These are phyloP conservation scores for Hura crepitans DNA, from an alignment of 441 rosid species.

Conservation along the genomic window DNA sequence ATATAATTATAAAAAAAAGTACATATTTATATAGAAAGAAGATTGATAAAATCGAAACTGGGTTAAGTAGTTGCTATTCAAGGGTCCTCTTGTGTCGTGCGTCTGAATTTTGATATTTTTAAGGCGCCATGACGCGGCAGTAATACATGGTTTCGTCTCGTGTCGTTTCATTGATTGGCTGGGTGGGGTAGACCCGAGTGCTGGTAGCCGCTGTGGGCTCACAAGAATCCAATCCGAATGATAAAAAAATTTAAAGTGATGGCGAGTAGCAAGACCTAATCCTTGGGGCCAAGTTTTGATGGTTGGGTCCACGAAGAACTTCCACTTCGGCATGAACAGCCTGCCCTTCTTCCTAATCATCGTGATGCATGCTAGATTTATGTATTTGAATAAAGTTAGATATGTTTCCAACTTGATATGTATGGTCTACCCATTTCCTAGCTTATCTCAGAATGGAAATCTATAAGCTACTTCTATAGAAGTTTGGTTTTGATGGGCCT, in stretches of 20 bases:
- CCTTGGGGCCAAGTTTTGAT: background rate
- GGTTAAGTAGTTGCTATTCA: background rate
- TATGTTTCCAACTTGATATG: background rate
- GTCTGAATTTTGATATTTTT: background rate
- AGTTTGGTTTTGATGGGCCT: too few species aligned
- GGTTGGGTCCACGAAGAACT: background rate
- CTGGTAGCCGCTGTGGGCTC: background rate
- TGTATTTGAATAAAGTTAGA: background rate
- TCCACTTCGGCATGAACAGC: slow-evolving; percentile 12
- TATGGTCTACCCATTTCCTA: background rate
- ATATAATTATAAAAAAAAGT: too few species aligned
- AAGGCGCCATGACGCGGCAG: background rate
- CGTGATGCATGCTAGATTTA: background rate
- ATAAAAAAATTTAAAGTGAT: background rate
- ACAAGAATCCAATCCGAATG: slow-evolving; percentile 8
- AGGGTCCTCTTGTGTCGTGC: background rate
- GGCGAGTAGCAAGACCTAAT: background rate
- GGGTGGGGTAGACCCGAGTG: background rate
- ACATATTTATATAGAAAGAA: too few species aligned
- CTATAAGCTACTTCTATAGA: background rate
- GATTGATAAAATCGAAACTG: too few species aligned
- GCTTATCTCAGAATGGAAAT: background rate
- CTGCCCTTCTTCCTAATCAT: background rate
- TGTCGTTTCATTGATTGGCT: background rate
- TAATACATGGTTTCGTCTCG: background rate